Conservation (phyloP, 768 basidiomycete species). For the Boletus bicolor region DNA sequence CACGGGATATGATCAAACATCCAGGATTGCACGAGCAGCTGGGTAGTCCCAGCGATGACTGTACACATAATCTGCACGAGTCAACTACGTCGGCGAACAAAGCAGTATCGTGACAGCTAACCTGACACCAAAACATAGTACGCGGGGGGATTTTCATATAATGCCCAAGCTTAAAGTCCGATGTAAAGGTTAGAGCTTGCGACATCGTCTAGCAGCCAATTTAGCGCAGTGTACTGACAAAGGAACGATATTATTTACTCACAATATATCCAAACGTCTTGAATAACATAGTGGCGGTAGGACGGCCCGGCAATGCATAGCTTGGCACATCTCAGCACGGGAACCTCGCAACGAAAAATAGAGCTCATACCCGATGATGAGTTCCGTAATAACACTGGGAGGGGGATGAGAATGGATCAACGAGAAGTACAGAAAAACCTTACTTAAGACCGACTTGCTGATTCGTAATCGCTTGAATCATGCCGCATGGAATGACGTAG, state of each 20-base stretch:
- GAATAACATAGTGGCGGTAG: conserved; percentile 84
- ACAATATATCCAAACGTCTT: conserved; percentile 79
- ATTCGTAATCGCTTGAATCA: conserved; percentile 73
- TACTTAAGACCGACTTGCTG: conserved; percentile 69
- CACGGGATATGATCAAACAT: conserved; percentile 62
- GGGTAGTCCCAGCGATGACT: conserved; percentile 65
- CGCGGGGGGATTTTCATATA: conserved; percentile 63
- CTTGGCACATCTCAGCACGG: conserved; percentile 12
- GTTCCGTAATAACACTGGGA: conserved; percentile 66
- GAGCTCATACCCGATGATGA: conserved; percentile 58
- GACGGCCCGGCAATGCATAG: conserved; percentile 72
- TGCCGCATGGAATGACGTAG: conserved; percentile 52
- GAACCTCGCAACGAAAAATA: background rate
- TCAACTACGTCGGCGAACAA: background rate
- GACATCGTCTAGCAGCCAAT: conserved; percentile 25
- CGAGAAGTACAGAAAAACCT: background rate
- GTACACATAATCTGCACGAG: conserved; percentile 54
- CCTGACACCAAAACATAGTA: conserved; percentile 69
- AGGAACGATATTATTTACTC: background rate
- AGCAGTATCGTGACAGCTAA: conserved; percentile 20
- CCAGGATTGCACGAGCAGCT: conserved; percentile 74
- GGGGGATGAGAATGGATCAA: background rate
- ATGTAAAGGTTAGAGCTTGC: conserved; percentile 60
- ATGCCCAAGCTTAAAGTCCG: conserved; percentile 79
- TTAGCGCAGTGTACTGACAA: background rate